Evolutionary conservation across 2,329 filamentous ascomycete species (phyloP).

Genomic region (Ophiocordyceps australis): DNA sequence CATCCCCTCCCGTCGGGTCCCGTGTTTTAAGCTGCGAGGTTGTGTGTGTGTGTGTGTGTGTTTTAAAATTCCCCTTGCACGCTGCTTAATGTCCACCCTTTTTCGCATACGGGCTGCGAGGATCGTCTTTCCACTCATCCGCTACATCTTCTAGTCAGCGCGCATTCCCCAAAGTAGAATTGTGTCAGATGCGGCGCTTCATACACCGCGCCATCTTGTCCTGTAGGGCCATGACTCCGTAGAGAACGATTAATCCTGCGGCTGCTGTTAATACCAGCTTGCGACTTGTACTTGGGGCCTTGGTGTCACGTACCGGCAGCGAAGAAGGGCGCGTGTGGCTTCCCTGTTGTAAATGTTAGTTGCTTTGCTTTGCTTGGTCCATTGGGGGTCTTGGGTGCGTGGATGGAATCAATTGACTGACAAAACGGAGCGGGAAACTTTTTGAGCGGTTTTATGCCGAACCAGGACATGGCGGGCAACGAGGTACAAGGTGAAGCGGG

Average conservation of each 20-base stretch:
- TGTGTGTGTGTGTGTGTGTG: too few relatives aligned
- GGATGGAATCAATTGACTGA: slow-evolving; percentile 32
- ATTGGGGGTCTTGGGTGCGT: too few relatives aligned
- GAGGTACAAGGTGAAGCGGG: slow-evolving; percentile 7
- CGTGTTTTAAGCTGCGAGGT: slow-evolving; percentile 1
- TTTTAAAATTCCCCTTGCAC: slow-evolving; percentile 3
- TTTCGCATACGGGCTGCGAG: slow-evolving; percentile 58
- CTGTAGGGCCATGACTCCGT: slow-evolving; percentile 77
- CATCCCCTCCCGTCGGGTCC: slow-evolving; percentile 3
- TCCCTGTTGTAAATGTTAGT: slow-evolving; percentile 43
- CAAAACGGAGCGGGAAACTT: slow-evolving; percentile 66
- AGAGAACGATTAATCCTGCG: slow-evolving; percentile 67
- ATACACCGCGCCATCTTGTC: slow-evolving; percentile 62
- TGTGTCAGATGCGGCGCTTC: slow-evolving; percentile 5
- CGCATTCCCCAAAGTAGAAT: too few relatives aligned
- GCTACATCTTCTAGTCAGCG: slow-evolving; percentile 30
- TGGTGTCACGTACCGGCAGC: slow-evolving; percentile 56
- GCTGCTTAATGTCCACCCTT: slow-evolving; percentile 10
- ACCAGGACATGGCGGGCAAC: slow-evolving; percentile 50
- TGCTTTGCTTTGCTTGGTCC: slow-evolving; percentile 10
- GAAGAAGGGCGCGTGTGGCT: slow-evolving; percentile 88
- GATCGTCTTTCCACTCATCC: slow-evolving; percentile 94
- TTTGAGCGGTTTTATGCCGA: slow-evolving; percentile 49
- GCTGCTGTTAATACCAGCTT: slow-evolving; percentile 8
- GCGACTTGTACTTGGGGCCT: neutral